A percentile compares a stretch with the other conserved stretches of the same genome.
phyloP scores from a whole-genome alignment of 257 asterid species.

The Plectranthus barbatus region DNA sequence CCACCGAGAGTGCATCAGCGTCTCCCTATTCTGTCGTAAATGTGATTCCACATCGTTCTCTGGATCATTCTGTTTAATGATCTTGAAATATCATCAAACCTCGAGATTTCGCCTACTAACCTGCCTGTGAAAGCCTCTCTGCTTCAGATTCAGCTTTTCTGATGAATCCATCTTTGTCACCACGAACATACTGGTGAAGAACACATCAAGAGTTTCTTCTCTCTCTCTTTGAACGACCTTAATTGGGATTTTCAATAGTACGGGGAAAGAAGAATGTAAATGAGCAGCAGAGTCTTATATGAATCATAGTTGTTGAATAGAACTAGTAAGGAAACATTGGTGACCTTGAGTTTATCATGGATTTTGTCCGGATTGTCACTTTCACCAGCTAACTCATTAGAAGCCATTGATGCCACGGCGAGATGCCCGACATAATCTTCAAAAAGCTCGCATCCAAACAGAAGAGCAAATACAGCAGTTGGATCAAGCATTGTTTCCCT shows the following conservation, averaged over 20 bases:
- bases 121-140: conserved; percentile 63
- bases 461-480: conserved; percentile 84
- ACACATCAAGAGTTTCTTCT: conserved; percentile 83
- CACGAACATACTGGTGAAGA: conserved; percentile 42
- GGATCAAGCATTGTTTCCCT: conserved; percentile 94
- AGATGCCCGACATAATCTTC: conserved; percentile 85
- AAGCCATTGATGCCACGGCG: conserved; percentile 85
- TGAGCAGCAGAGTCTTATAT: not conserved
- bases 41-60: conserved; percentile 70
- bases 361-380: conserved; percentile 49
- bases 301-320: not conserved
- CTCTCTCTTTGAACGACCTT: conserved; percentile 87
- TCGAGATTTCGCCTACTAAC: conserved; percentile 29
- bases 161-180: conserved; percentile 70
- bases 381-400: conserved; percentile 51
- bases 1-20: conserved; percentile 78
- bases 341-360: conserved; percentile 64
- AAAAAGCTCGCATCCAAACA: conserved; percentile 91
- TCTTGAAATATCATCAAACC: too few species aligned
- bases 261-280: not conserved
- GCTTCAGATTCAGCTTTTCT: conserved; percentile 74
- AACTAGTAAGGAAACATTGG: not conserved
- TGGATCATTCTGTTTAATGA: conserved; percentile 29
- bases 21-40: conserved; percentile 51
- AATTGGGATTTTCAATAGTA: not conserved